A percentile compares a stretch with the other conserved stretches of the same genome.
Conservation (phyloP, 2,329 filamentous ascomycete genomes). For the Sclerotinia minor region DNA sequence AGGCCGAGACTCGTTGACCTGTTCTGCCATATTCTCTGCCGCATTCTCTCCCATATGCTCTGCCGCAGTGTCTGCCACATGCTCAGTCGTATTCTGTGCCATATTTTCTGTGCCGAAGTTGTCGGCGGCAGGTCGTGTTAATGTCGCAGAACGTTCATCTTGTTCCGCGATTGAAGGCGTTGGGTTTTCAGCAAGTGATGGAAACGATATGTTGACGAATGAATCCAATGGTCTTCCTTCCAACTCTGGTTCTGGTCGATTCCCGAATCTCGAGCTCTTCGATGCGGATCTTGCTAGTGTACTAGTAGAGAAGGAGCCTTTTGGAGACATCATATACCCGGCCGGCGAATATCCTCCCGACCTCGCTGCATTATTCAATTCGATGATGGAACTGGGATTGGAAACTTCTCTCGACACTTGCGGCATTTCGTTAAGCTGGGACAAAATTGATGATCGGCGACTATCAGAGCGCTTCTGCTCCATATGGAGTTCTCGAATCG, state of each 20-base stretch:
- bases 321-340: constrained; percentile 67
- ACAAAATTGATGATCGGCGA: constrained; percentile 62
- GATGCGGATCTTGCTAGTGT: constrained; percentile 57
- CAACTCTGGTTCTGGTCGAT: constrained; percentile 41
- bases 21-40: constrained; percentile 14
- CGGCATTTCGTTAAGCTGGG: constrained; percentile 41
- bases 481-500: constrained; percentile 71
- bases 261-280: constrained; percentile 47
- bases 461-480: constrained; percentile 71
- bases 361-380: constrained; percentile 65
- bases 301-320: constrained; percentile 52
- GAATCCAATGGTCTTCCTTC: constrained; percentile 42
- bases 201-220: constrained; percentile 36
- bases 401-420: constrained; percentile 48
- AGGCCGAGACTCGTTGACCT: constrained; percentile 31
- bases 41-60: constrained; percentile 6
- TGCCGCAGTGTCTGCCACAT: constrained; percentile 16
- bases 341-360: constrained; percentile 70
- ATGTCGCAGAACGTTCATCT: constrained; percentile 35
- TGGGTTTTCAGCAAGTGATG: constrained; percentile 31
- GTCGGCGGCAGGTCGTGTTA: constrained; percentile 34
- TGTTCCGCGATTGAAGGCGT: constrained; percentile 37
- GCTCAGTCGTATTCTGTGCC: constrained; percentile 9
- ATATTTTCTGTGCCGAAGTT: constrained; percentile 27
- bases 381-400: constrained; percentile 62